Base-by-base conservation (phyloP, 2,329 filamentous ascomycete species). In the Bipolaris zeicola region DNA sequence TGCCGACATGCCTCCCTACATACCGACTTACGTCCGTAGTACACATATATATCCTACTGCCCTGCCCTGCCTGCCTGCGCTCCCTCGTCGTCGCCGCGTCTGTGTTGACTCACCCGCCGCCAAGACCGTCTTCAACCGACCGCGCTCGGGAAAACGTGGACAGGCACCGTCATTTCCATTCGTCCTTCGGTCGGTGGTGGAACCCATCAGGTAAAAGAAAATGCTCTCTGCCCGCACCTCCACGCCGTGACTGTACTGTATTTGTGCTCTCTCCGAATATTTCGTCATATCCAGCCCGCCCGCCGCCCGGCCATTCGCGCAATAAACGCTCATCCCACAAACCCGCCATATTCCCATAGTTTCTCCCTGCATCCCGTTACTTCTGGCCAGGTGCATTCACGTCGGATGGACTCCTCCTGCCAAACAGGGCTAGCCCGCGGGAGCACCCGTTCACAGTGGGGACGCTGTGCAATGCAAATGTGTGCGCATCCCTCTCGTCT, bases 351-450 rank as follows among this genome's bases (percentile, higher is more conserved):
- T 50, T 39, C 8, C 36, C 39, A 26, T 26, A 24, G 13, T n/a
- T 42, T 24, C 22, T 26, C 46, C 43, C 39, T 42, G 41, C 24
- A 11, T 14, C 42, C 33, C 37, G 6, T n/a, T 36, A 26, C 26
- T 51, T 43, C 20, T 52, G 18, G 22, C 46, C 20, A 16, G 39
- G 16, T 28, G 26, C 41, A 51, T 36, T 44, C 28, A 36, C 43
- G 22, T 43, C 7, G 22, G 20, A 34, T 37, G 16, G 36, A 16
- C 16, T 11, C 28, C 42, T 36, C 10, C 51, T 18, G 31, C 38
- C 55, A 37, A 50, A 60, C 50, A 45, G 24, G 59, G 60, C 48
- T 68, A 68, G 61, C 36, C 46, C 42, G 37, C 67, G 67, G 67
- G 67, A 67, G 63, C 51, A 62, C 37, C 67, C 67, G 65, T 61